Percentiles rank a stretch among this genome's conserved stretches.
Evolutionary conservation across 345 rosid species (phyloP).

Genomic region (Ceriops zippeliana): DNA sequence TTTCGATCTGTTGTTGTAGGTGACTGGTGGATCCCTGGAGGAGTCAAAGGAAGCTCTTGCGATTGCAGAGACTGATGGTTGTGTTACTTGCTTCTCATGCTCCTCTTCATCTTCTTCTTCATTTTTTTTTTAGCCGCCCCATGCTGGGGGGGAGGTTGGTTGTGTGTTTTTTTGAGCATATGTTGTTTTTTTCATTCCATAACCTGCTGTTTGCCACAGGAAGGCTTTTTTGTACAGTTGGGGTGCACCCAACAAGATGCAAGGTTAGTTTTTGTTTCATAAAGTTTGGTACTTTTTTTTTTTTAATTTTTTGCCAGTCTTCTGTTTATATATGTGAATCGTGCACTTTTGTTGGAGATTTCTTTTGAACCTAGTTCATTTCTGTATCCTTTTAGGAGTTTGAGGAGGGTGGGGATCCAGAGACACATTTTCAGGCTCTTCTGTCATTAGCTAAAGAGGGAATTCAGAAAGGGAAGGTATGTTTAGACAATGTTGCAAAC

Average conservation of each 20-base stretch:
- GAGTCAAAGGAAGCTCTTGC: slow-evolving; percentile 94
- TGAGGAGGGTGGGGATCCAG: slow-evolving; percentile 87
- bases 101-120: neutral
- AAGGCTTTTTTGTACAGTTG: slow-evolving; percentile 88
- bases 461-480: slow-evolving; percentile 84
- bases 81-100: slow-evolving; percentile 1
- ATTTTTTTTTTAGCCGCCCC: neutral
- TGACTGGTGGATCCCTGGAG: slow-evolving; percentile 91
- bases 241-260: slow-evolving; percentile 98
- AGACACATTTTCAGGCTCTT: slow-evolving; percentile 78
- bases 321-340: slow-evolving; percentile 1
- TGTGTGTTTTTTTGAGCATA: neutral
- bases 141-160: neutral
- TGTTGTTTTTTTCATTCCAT: slow-evolving; percentile 11
- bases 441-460: slow-evolving; percentile 76
- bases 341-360: slow-evolving; percentile 3
- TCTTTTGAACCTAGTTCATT: slow-evolving; percentile 12
- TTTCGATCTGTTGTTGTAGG: slow-evolving; percentile 39
- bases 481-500: neutral
- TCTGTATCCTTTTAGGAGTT: slow-evolving; percentile 55
- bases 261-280: slow-evolving; percentile 39
- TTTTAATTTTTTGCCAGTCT: neutral
- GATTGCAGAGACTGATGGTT: slow-evolving; percentile 94
- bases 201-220: slow-evolving; percentile 38
- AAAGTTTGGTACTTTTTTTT: neutral